Evolutionary conservation across 1,284 basidiomycete genomes (phyloP), one percentile per base, ranked within the genome.

Genomic region (Sanghuangporus sanghuang): DNA sequence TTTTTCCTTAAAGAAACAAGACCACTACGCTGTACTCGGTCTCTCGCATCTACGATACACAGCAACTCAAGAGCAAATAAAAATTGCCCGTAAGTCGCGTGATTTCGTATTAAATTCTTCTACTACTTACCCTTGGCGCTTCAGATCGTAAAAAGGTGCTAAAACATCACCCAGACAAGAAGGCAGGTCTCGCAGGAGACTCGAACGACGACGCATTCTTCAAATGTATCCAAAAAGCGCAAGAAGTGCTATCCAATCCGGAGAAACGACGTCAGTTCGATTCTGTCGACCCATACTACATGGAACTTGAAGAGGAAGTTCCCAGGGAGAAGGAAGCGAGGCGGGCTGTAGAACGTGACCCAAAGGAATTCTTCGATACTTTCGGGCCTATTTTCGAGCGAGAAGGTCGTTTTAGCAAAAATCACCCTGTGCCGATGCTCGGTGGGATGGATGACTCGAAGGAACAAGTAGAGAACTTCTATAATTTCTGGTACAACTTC

Each of bases 401-500:
- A 65, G 95, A 98, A 76, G 86, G 89, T 2, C 87, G 96, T 54
- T 99, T 99, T 84, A 96, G 93, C 71, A 90, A 89, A 71, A 82
- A 77, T 63, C 87, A 91, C 71, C 93, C 95, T n/a, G 95, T 96
- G 5, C 95, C 95, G 12, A 76, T 81, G 68, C 83, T 98, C 23
- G 96, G 96, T 21, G 77, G 79, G 50, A 78, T 83, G 66, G 84
- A 92, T 66, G 86, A 90, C 27, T 74, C 85, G 66, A 96, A 96
- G 77, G 85, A 86, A 65, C 84, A 87, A 65, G 96, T 98, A 66
- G 93, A 98, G 76, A 83, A 80, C 18, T 98, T 99, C 81, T 99
- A 98, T 82, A 92, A 98, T 78, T 98, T 96, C 77, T 99, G 94
- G 93, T 98, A 98, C 84, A 97, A 97, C 84, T 98, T 99, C 77